Base-by-base conservation (phyloP, 129 eudicot genomes). In the Arctium lappa region DNA sequence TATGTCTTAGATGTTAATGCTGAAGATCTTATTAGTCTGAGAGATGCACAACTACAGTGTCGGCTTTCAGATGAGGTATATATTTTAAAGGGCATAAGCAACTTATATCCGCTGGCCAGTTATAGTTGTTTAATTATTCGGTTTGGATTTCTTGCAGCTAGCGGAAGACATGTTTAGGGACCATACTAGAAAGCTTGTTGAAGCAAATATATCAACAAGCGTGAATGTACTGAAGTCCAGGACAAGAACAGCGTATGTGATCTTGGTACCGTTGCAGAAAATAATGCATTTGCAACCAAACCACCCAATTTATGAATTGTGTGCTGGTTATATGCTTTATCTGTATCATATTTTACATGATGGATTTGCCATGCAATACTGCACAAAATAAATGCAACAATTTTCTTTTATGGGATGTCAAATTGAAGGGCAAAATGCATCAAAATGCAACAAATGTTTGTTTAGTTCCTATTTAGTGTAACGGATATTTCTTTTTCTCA, bases 11-110 rank as follows among this genome's bases (percentile, higher is more conserved):
- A 93, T 93, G 13, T 93, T 84, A 88, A 87, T 77, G 89, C 80
- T 30, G 78, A 87, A 74, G 92, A 92, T 66, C 92, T 96, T 88
- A 80, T 91, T 76, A 84, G 85, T 73, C 87, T 96, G 50, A 91
- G 98, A 88, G 93, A 96, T 79, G 91, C 92, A 77, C 99, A 96
- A 80, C 88, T 89, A 72, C 85, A 78, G 65, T 91, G 87, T 81
- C 91, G 90, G 78, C 97, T 96, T 66, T 90, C 98, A 73, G 98
- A 96, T 86, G 97, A 96, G 99, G 99, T 93, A 88, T n/a, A 18
- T 1, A 37, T 70, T 82, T 22, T 42, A 40, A 34, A 63, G 36
- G 12, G 50, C 38, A 50, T 73, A 3, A 38, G 75, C 69, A 42
- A 40, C 69, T 65, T 83, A 46, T 69, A 53, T 53, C 71, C 3